Evolutionary conservation across 2,329 filamentous ascomycete species (phyloP), one percentile per base, ranked within the genome.

Genomic region (Neofusicoccum sp.): DNA sequence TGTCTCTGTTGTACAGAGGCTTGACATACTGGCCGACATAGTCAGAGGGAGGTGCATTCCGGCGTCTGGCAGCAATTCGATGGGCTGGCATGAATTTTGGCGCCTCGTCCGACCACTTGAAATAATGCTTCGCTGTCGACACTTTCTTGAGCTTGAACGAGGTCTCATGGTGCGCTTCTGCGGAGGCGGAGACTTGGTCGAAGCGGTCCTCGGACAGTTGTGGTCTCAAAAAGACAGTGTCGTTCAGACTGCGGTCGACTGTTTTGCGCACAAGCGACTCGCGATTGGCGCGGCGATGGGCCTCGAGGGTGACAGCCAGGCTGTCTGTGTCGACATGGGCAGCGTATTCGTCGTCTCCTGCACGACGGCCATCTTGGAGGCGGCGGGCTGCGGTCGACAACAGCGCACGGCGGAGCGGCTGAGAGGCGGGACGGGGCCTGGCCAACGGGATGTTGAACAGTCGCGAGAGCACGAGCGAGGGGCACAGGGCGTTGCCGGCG

Each of bases 221-320:
- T n/a, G 51, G 51, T 12, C 24, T 41, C 36, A 56, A 43, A 20
- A 24, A 41, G 12, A 38, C 36, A 24, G 16, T 14, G 14, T n/a
- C 16, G 4, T 11, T 14, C 6, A 11, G 11, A n/a, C 14, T 8
- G n/a, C 6, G 5, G 6, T 36, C 26, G 51, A 7, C 28, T 6
- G 36, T 5, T 6, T 24, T 43, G 47, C 28, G 58, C 6, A 60
- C 14, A 20, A 60, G 14, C 9, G 47, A 67, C 36, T 69, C 69
- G 47, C 72, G 70, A 63, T 79, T 79, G 9, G 67, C 66, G 11
- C 65, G 64, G 41, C 76, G 75, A 64, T 79, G 77, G 26, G 75
- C 75, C 59, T 76, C 72, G 33, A 79, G 69, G 5, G 77, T 79
- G 14, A 49, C 60, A 11, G 38, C 12, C 12, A 63, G 70, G 56